Conservation (phyloP, 345 rosid genomes). For the Eucalyptus fibrosa region DNA sequence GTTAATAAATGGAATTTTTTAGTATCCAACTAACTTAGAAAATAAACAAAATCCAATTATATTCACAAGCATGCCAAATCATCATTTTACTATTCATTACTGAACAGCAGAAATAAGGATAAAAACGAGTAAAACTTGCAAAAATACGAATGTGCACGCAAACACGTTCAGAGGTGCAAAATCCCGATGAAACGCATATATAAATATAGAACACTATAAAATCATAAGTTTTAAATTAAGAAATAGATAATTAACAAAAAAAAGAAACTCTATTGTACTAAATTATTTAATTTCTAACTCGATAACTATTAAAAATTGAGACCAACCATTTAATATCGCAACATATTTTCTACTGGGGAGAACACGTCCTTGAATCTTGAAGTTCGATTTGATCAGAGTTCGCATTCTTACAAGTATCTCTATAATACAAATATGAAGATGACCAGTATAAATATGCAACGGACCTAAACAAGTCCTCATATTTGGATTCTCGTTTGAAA, state of each 20-base stretch:
- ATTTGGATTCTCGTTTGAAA: rapidly evolving
- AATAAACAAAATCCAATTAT: background rate
- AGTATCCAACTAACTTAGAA: background rate
- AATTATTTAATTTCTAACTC: no score
- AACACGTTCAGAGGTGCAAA: background rate
- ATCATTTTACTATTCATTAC: background rate
- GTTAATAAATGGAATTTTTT: background rate
- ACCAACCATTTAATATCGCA: no score
- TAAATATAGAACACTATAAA: no score
- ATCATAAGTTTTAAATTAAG: no score
- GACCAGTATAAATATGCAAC: background rate
- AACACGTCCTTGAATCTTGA: no score
- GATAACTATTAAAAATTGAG: no score
- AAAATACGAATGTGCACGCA: background rate
- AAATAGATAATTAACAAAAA: no score
- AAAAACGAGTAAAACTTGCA: background rate
- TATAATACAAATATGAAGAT: background rate
- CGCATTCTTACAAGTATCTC: background rate
- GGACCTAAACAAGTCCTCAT: no score
- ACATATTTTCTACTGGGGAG: no score
- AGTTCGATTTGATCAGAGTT: background rate
- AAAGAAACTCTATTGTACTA: no score
- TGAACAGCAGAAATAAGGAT: background rate
- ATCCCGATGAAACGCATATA: no score
- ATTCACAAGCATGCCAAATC: background rate